Evolutionary conservation across 169 alveolate species (phyloP).

Genomic region (Plasmodium malariae): DNA sequence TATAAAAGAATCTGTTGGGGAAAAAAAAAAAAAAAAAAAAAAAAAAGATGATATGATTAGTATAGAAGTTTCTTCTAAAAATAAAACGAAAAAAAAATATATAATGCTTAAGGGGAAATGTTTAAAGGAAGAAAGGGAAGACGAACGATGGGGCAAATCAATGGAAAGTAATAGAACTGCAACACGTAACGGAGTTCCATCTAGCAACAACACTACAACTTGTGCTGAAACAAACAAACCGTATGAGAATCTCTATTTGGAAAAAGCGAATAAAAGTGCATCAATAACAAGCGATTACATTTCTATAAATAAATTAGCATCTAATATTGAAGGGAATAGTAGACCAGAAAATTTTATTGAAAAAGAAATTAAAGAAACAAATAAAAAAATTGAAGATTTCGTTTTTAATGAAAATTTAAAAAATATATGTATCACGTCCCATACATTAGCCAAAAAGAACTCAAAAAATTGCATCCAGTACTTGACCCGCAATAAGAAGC

Average conservation of each 20-base stretch:
- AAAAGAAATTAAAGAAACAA: neutral
- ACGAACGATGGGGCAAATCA: neutral
- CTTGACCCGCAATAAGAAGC: too few relatives aligned
- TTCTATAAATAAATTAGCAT: neutral
- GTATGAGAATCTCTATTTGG: neutral
- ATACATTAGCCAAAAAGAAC: too few relatives aligned
- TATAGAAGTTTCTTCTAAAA: too few relatives aligned
- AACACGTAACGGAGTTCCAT: neutral
- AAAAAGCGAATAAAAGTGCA: conserved; percentile 6
- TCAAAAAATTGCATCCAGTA: too few relatives aligned
- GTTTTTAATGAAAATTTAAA: conserved; percentile 65
- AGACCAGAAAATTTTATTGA: neutral
- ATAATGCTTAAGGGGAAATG: too few relatives aligned
- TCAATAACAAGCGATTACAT: neutral
- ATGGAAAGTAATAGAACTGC: neutral
- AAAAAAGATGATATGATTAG: too few relatives aligned
- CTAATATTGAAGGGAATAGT: neutral
- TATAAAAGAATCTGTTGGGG: too few relatives aligned
- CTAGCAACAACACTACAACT: neutral
- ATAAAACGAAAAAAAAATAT: too few relatives aligned
- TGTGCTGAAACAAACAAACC: too few relatives aligned
- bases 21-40: too few relatives aligned
- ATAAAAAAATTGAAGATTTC: conserved; percentile 52
- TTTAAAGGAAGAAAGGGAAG: too few relatives aligned
- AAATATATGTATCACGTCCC: conserved; percentile 22